phyloP scores from a whole-genome alignment of 768 basidiomycete genomes.

The Lentinus brumalis region DNA sequence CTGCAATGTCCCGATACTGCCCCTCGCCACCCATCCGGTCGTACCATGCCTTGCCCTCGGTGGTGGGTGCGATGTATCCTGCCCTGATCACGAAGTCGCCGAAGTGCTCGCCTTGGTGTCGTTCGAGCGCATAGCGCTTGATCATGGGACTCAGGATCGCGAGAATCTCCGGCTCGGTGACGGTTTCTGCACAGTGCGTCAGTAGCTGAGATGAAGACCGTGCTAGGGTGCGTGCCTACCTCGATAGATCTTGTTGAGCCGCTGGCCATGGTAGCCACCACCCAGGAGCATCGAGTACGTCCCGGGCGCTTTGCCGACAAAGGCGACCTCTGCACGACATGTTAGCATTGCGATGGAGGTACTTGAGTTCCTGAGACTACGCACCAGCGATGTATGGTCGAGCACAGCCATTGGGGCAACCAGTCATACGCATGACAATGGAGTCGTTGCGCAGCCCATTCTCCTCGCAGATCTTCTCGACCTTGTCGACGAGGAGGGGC shows the following conservation, averaged over 20 bases:
- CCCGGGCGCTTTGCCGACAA: conserved; percentile 94
- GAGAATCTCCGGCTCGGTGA: conserved; percentile 90
- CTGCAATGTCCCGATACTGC: conserved; percentile 42
- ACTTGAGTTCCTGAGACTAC: conserved; percentile 23
- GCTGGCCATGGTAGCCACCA: conserved; percentile 92
- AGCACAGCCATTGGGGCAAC: conserved; percentile 93
- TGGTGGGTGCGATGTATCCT: conserved; percentile 87
- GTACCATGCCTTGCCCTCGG: conserved; percentile 85
- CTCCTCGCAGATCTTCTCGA: conserved; percentile 93
- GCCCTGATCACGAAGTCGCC: conserved; percentile 94
- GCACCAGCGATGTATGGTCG: conserved; percentile 88
- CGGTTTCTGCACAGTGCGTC: conserved; percentile 57
- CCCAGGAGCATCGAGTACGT: conserved; percentile 94
- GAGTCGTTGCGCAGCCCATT: conserved; percentile 91
- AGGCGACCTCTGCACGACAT: conserved; percentile 74
- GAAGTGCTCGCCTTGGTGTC: conserved; percentile 86
- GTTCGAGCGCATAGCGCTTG: conserved; percentile 87
- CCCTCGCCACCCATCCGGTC: conserved; percentile 82
- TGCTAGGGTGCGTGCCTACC: conserved; percentile 42
- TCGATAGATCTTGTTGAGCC: conserved; percentile 95
- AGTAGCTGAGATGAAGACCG: background rate
- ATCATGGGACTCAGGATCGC: conserved; percentile 92
- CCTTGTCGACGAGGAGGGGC: conserved; percentile 89
- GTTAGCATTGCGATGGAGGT: background rate
- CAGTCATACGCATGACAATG: conserved; percentile 99